Evolutionary conservation across 768 basidiomycete genomes (phyloP).

Genomic region (Phylloporus scabripes): DNA sequence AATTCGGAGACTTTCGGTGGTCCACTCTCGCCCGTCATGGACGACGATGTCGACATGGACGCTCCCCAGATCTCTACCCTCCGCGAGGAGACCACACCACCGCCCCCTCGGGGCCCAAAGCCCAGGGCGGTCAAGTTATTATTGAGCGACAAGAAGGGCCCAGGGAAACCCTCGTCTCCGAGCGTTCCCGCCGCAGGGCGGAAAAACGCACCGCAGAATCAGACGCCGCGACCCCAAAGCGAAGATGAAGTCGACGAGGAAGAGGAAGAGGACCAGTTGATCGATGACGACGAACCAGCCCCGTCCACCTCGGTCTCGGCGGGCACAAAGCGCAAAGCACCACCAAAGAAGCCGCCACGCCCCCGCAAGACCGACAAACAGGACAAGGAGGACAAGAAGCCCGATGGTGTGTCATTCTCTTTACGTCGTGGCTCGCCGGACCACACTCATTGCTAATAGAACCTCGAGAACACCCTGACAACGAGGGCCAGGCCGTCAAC

Average conservation of each 20-base stretch:
- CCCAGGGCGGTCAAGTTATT: constrained; percentile 45
- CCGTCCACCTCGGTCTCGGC: constrained; percentile 31
- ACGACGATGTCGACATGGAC: constrained; percentile 59
- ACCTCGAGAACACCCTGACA: constrained; percentile 27
- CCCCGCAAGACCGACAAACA: constrained; percentile 50
- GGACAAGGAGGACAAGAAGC: constrained; percentile 42
- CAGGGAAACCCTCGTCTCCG: constrained; percentile 33
- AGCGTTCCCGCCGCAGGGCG: constrained; percentile 17
- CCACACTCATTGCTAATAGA: constrained; percentile 16
- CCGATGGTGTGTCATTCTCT: constrained; percentile 34
- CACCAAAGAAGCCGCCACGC: constrained; percentile 44
- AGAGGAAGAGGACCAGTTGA: constrained; percentile 73
- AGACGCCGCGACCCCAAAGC: constrained; percentile 15
- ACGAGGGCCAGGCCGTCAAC: constrained; percentile 14
- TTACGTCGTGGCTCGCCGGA: constrained; percentile 12
- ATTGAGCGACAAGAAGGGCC: constrained; percentile 40
- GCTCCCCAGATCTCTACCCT: constrained; percentile 80
- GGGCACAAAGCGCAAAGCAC: constrained; percentile 45
- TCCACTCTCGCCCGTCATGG: constrained; percentile 21
- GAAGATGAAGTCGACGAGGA: constrained; percentile 59
- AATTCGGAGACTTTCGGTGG: background rate
- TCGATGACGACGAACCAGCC: constrained; percentile 55
- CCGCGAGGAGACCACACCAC: constrained; percentile 65
- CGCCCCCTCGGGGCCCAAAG: constrained; percentile 42
- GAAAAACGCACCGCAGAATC: constrained; percentile 18